These are phyloP conservation scores for Phallus indusiatus DNA, from an alignment of 768 basidiomycete genomes.

Conservation along the genomic window DNA sequence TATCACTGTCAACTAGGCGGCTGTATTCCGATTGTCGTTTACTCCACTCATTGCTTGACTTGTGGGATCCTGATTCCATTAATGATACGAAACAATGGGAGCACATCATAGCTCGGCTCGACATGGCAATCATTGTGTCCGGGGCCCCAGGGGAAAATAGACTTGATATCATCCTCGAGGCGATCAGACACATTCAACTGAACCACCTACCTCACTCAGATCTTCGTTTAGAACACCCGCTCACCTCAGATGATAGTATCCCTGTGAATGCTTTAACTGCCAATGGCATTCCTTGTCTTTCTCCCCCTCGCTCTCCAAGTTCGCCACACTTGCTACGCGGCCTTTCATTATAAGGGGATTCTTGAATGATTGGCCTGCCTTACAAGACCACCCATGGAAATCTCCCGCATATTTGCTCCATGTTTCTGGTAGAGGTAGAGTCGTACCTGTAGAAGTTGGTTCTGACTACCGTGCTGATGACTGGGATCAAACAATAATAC, in stretches of 20 bases:
- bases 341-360: constrained; percentile 73
- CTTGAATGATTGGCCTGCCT: constrained; percentile 70
- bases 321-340: constrained; percentile 32
- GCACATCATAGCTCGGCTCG: constrained; percentile 49
- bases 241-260: constrained; percentile 9
- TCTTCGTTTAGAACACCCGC: neutral
- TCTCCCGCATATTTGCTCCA: constrained; percentile 58
- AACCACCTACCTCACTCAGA: constrained; percentile 14
- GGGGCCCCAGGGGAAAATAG: constrained; percentile 60
- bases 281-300: constrained; percentile 31
- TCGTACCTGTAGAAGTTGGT: constrained; percentile 89
- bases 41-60: constrained; percentile 38
- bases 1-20: constrained; percentile 30
- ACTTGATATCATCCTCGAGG: constrained; percentile 48
- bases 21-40: constrained; percentile 73
- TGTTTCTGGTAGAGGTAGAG: constrained; percentile 67
- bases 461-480: constrained; percentile 66
- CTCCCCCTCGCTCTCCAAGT: constrained; percentile 51
- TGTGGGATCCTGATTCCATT: constrained; percentile 4
- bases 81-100: constrained; percentile 18
- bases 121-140: constrained; percentile 75
- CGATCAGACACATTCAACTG: constrained; percentile 58
- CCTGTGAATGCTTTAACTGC: constrained; percentile 17
- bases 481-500: constrained; percentile 77
- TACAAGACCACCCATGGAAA: constrained; percentile 59